phyloP scores from a whole-genome alignment of 2,329 filamentous ascomycete genomes.

The Aspergillus japonicus region DNA sequence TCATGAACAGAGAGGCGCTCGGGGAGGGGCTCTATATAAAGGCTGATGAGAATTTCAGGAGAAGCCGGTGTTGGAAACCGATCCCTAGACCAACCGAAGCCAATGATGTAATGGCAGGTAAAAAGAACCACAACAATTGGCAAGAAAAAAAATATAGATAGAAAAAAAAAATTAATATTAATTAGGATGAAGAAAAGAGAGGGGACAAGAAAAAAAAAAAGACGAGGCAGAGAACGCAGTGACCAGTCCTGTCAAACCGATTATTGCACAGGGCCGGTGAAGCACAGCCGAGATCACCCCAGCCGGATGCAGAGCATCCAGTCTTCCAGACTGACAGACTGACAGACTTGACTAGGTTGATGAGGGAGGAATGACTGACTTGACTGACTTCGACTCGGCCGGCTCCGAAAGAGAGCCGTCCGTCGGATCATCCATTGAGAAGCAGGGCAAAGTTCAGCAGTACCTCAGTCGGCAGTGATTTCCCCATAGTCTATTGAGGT shows the following conservation, averaged over 20 bases:
- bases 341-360: no score
- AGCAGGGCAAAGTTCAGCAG: constrained; percentile 7
- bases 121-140: constrained; percentile 2
- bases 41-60: constrained; percentile 3
- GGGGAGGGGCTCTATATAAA: constrained; percentile 15
- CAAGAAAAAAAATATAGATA: neutral
- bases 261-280: constrained; percentile 17
- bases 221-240: neutral
- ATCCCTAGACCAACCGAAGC: constrained; percentile 7
- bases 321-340: neutral
- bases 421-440: constrained; percentile 7
- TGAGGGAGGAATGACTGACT: neutral
- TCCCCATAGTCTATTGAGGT: neutral
- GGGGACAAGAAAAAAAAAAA: neutral
- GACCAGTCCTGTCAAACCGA: constrained; percentile 1
- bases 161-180: neutral
- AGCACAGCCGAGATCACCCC: constrained; percentile 25
- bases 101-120: constrained; percentile 16
- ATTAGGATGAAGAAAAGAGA: neutral
- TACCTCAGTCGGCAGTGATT: neutral
- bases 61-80: constrained; percentile 7
- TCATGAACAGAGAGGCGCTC: constrained; percentile 4
- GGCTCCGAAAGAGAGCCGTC: constrained; percentile 19
- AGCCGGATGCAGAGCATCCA: constrained; percentile 25
- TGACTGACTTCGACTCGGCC: constrained; percentile 15